A percentile compares a stretch with the other conserved stretches of the same genome.
phyloP scores from a whole-genome alignment of 805 yeast genomes.

The Kodamaea neixiangensis region DNA sequence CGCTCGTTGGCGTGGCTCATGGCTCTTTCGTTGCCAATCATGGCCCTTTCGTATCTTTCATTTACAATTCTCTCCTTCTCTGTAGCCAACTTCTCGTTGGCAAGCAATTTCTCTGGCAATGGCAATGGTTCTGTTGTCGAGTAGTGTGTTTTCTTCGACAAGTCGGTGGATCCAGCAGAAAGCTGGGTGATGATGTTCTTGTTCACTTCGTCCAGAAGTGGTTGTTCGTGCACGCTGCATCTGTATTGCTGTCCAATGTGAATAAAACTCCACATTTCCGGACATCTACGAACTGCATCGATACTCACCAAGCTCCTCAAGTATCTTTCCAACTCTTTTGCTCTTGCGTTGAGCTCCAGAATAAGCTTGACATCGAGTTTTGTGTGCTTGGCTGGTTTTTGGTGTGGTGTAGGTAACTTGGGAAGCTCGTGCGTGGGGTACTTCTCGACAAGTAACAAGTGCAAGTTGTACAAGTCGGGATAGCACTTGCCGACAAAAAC shows the following conservation, averaged over 20 bases:
- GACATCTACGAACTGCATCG: neutral
- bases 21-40: constrained; percentile 1
- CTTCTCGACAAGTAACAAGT: constrained; percentile 16
- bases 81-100: neutral
- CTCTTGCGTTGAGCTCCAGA: constrained; percentile 17
- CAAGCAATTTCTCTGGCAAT: constrained; percentile 3
- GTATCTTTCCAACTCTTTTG: constrained; percentile 29
- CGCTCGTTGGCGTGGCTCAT: neutral
- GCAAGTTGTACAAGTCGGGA: constrained; percentile 40
- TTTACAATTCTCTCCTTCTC: neutral
- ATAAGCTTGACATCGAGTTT: constrained; percentile 11
- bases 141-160: constrained; percentile 15
- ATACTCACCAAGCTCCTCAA: constrained; percentile 2
- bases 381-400: constrained; percentile 12
- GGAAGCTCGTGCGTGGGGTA: constrained; percentile 21
- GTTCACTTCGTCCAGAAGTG: neutral
- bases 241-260: constrained; percentile 6
- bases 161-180: constrained; percentile 21
- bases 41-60: constrained; percentile 1
- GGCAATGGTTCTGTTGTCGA: constrained; percentile 30
- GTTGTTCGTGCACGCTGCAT: neutral
- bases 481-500: constrained; percentile 32
- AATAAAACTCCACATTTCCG: constrained; percentile 9
- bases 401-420: constrained; percentile 32
- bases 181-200: constrained; percentile 14